These are phyloP conservation scores for Cutaneotrichosporon sp. DNA, from an alignment of 1,284 basidiomycete species.

Conservation along the genomic window DNA sequence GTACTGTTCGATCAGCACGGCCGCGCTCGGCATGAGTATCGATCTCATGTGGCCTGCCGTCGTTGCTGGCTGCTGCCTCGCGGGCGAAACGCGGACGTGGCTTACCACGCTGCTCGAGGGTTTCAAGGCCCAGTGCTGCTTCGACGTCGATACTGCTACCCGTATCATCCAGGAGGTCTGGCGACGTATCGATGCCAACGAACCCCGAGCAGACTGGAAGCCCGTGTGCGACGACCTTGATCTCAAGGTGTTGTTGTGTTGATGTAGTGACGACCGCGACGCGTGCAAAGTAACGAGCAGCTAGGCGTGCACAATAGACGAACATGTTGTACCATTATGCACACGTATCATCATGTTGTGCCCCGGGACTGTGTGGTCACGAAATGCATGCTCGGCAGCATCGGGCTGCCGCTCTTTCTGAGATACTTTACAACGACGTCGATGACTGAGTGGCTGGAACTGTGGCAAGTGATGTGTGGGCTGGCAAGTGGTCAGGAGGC, in stretches of 20 bases:
- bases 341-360: not conserved
- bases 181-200: conserved; percentile 33
- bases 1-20: conserved; percentile 42
- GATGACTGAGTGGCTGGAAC: not conserved
- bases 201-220: conserved; percentile 39
- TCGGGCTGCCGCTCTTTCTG: not conserved
- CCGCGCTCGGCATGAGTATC: conserved; percentile 45
- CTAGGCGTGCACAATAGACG: not conserved
- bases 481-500: not conserved
- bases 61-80: conserved; percentile 51
- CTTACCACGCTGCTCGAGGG: conserved; percentile 50
- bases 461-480: no score
- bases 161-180: conserved; percentile 52
- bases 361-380: not conserved
- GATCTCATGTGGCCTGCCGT: conserved; percentile 52
- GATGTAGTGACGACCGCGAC: not conserved
- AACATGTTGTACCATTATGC: not conserved
- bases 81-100: conserved; percentile 46
- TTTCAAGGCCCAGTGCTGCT: conserved; percentile 52
- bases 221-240: conserved; percentile 42
- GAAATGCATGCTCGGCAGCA: not conserved
- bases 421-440: not conserved
- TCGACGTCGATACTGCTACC: conserved; percentile 54
- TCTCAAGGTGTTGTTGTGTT: conserved; percentile 33
- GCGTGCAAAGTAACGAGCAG: no score